Evolutionary conservation across 257 asterid genomes (phyloP), one percentile per base, ranked within the genome.

Genomic region (Handroanthus guayacan): DNA sequence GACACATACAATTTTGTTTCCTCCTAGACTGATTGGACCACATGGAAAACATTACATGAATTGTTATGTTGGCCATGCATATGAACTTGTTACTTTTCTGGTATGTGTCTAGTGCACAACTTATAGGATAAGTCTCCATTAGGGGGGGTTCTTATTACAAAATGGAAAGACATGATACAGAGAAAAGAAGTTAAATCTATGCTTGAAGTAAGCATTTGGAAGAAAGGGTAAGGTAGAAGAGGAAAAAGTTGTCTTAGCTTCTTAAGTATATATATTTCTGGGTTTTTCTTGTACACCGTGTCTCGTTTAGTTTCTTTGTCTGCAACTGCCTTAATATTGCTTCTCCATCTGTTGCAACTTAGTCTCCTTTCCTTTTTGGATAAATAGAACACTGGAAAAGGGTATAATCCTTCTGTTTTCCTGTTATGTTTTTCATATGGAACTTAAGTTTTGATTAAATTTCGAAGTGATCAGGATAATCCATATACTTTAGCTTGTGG

Each of bases 51-150:
- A 71, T 63, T 14, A n/a, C 48, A 56, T 12, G 17, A 50, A 51
- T 51, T 44, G 67, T 58, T 61, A 67, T 58, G 70, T 69, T 57
- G 37, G 61, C 39, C 52, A 14, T 62, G 77, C 18, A 20, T 38
- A 67, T 31, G 57, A 81, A 34, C 9, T 67, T 14, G 34, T 4
- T 14, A n/a, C 71, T 69, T 54, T 47, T 48, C 66, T 72, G 60
- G 9, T 48, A 25, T 7, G 9, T 12, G 13, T 75, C 50, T 61
- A 65, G 17, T 69, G 34, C 74, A 44, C 44, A 12, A 6, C 54
- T 67, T 34, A 61, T 61, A 34, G 66, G 17, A 18, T 65, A 44
- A 25, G 44, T 44, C 52, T 39, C 14, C 9, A 60, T 9, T 37
- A 6, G 4, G 18, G 9, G 57, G 20, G 5, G 67, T 68, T 48